Evolutionary conservation across 768 basidiomycete genomes (phyloP), one percentile per base, ranked within the genome.

Genomic region (Lentinula sp.): DNA sequence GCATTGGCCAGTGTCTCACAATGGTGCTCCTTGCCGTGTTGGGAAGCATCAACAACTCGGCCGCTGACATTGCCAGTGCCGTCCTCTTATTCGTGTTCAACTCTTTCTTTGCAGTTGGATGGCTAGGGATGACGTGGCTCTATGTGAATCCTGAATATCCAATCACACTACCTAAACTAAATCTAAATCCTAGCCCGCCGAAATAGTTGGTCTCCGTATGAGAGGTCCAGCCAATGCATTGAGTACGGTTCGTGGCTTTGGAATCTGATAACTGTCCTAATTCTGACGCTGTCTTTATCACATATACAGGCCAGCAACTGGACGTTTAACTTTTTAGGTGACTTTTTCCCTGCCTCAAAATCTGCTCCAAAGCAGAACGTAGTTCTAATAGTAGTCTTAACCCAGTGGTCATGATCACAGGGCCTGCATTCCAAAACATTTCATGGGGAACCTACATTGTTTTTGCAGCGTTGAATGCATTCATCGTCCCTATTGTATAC

Each of bases 61-160:
- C 75, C 0, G 72, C 81, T 3, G 81, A 83, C 58, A 72, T 83
- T 48, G 74, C 79, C 15, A 83, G 84, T 31, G 75, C 82, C 0
- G 75, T 87, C 39, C 67, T 86, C 2, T 70, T 88, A 1, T 88
- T 89, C 68, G 79, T 86, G n/a, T 88, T 86, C 77, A 87, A 87
- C 70, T 83, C 83, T 15, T 84, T 85, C 73, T 89, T 89, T 67
- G 85, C 85, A 0, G 71, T 86, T 57, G 86, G 86, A 0, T 89
- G 86, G 86, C 69, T 88, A 45, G 84, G 86, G 16, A 85, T 87
- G 81, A 85, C 87, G 1, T 88, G 86, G 85, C 73, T 88, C 62
- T 87, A 85, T 65, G 84, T 84, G 63, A 67, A 82, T 74, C 53
- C 37, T 37, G 39, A 18, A 7, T 9, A 10, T 23, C 1, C 21